phyloP scores from a whole-genome alignment of 108 stramenopile genomes.

The Seminavis robusta region DNA sequence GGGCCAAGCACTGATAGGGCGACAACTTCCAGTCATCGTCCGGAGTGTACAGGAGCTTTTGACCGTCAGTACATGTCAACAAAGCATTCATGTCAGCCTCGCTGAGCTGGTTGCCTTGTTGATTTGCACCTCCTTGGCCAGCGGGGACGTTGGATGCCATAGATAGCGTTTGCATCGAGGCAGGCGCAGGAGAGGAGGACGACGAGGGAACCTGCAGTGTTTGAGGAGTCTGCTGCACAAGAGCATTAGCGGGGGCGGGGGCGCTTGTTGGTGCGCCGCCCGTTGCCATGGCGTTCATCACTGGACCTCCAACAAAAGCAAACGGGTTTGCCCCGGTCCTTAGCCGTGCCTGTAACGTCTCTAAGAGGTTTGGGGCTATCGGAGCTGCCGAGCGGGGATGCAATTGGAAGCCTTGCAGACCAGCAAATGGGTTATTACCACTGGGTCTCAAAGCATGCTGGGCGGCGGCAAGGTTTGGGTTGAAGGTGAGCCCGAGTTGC shows the following conservation, averaged over 20 bases:
- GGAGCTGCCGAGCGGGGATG: not conserved
- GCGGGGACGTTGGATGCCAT: not conserved
- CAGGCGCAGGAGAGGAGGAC: not conserved
- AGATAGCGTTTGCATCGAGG: not conserved
- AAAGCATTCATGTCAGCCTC: too few species aligned
- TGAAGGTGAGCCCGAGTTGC: too few species aligned
- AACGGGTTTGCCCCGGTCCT: not conserved
- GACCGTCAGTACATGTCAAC: too few species aligned
- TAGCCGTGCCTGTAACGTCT: not conserved
- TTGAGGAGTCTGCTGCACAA: too few species aligned
- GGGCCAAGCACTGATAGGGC: conserved; percentile 49
- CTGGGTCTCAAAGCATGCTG: not conserved
- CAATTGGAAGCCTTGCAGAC: too few species aligned
- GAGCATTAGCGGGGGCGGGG: too few species aligned
- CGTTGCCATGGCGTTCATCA: not conserved
- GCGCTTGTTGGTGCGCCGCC: not conserved
- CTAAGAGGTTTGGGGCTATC: not conserved
- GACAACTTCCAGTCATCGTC: conserved; percentile 42
- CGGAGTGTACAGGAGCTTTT: too few species aligned
- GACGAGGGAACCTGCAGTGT: not conserved
- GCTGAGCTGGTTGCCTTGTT: not conserved
- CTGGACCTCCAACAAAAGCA: not conserved
- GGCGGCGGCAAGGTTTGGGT: too few species aligned
- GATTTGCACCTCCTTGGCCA: not conserved
- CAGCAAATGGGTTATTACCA: too few species aligned